These are phyloP conservation scores for Crucibulum laeve DNA, from an alignment of 768 basidiomycete genomes.

Conservation along the genomic window DNA sequence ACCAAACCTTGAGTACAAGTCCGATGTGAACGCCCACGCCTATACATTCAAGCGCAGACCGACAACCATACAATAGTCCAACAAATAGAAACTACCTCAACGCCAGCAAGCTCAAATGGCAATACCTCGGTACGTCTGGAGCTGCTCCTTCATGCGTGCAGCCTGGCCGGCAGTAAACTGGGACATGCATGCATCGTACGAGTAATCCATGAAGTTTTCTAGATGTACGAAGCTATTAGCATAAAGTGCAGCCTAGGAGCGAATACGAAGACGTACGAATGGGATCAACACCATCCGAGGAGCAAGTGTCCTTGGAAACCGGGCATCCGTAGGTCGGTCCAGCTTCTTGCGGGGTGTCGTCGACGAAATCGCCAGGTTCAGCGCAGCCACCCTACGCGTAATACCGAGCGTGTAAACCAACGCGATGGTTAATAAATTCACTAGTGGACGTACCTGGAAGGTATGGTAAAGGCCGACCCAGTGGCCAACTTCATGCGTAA, in stretches of 20 bases:
- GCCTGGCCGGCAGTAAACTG: conserved; percentile 9
- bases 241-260: neutral
- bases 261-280: conserved; percentile 10
- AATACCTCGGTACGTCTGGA: conserved; percentile 4
- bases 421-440: neutral
- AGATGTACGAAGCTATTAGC: neutral
- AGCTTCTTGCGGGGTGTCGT: conserved; percentile 3
- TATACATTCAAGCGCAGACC: too few relatives aligned
- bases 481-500: conserved; percentile 5
- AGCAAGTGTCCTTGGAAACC: conserved; percentile 1
- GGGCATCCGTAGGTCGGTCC: neutral
- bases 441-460: neutral
- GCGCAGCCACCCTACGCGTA: conserved; percentile 2
- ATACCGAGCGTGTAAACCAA: neutral
- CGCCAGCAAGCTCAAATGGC: conserved; percentile 2
- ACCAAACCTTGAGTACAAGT: too few relatives aligned
- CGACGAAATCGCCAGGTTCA: conserved; percentile 2
- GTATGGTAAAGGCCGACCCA: conserved; percentile 5
- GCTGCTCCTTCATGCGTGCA: conserved; percentile 4
- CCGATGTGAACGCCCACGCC: too few relatives aligned
- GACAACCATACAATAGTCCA: too few relatives aligned
- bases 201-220: conserved; percentile 13
- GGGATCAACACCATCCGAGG: conserved; percentile 7
- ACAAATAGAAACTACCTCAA: too few relatives aligned
- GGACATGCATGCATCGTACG: conserved; percentile 7